Conservation (phyloP, 1,284 basidiomycete species). For the Anthracocystis setariae region DNA sequence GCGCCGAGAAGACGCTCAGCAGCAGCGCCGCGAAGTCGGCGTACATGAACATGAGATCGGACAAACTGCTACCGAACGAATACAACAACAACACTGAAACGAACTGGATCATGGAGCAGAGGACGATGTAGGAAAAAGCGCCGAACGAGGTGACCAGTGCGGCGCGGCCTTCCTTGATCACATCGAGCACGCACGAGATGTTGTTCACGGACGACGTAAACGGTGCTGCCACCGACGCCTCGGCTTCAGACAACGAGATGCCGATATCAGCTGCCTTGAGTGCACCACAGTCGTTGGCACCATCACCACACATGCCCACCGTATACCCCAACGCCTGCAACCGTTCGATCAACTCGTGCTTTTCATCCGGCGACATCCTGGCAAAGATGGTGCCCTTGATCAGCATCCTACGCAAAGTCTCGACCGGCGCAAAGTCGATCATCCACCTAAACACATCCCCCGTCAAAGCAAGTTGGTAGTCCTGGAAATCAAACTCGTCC, state of each 20-base stretch:
- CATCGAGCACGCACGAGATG: constrained; percentile 93
- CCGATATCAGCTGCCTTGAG: constrained; percentile 98
- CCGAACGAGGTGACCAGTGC: constrained; percentile 97
- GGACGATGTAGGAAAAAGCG: constrained; percentile 92
- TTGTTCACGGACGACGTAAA: constrained; percentile 86
- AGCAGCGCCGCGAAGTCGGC: constrained; percentile 22
- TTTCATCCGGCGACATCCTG: constrained; percentile 99
- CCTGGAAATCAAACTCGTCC: constrained; percentile 71
- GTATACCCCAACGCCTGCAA: constrained; percentile 93
- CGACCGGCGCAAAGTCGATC: constrained; percentile 91
- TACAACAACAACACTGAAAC: constrained; percentile 87
- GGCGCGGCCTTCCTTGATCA: constrained; percentile 88
- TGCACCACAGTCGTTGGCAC: constrained; percentile 98
- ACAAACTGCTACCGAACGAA: constrained; percentile 93
- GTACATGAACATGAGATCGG: constrained; percentile 93
- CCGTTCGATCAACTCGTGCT: constrained; percentile 96
- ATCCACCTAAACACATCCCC: constrained; percentile 99
- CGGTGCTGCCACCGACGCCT: constrained; percentile 98
- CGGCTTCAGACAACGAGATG: constrained; percentile 94
- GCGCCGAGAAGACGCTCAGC: constrained; percentile 36
- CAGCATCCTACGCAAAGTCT: constrained; percentile 76
- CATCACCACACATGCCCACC: constrained; percentile 98
- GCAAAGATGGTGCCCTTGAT: constrained; percentile 97
- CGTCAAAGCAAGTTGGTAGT: constrained; percentile 91
- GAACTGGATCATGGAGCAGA: constrained; percentile 72